Evolutionary conservation across 2,329 filamentous ascomycete genomes (phyloP).

Genomic region (Diaporthe sp.): DNA sequence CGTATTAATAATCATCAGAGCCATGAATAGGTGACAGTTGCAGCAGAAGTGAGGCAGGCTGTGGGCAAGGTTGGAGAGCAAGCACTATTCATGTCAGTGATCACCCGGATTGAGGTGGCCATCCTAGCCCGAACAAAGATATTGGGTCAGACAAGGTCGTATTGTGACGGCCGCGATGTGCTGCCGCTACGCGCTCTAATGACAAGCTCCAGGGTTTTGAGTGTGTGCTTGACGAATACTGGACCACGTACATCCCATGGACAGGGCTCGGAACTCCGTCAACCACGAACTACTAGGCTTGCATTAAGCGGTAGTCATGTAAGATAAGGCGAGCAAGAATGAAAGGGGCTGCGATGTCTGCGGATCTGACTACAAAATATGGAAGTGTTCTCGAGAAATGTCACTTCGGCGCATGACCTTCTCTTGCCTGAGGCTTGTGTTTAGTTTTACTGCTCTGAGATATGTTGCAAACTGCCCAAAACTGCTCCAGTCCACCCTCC

Average conservation of each 20-base stretch:
- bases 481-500: too few relatives aligned
- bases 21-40: too few relatives aligned
- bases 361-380: background rate
- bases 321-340: background rate
- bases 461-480: accelerated
- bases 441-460: background rate
- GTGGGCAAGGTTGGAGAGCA: too few relatives aligned
- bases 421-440: too few relatives aligned
- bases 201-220: background rate
- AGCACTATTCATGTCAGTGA: background rate
- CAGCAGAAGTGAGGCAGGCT: too few relatives aligned
- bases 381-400: too few relatives aligned
- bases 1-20: background rate
- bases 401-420: too few relatives aligned
- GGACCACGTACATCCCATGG: background rate
- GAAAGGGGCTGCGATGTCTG: accelerated
- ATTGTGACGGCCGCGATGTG: background rate
- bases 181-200: background rate
- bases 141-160: background rate
- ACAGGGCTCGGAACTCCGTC: background rate
- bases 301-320: background rate
- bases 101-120: background rate
- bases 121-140: background rate
- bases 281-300: background rate
- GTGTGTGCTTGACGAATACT: background rate